Percentiles rank a stretch among this genome's conserved stretches.
Evolutionary conservation across 2,329 filamentous ascomycete genomes (phyloP).

Genomic region (Penicillium sp.): DNA sequence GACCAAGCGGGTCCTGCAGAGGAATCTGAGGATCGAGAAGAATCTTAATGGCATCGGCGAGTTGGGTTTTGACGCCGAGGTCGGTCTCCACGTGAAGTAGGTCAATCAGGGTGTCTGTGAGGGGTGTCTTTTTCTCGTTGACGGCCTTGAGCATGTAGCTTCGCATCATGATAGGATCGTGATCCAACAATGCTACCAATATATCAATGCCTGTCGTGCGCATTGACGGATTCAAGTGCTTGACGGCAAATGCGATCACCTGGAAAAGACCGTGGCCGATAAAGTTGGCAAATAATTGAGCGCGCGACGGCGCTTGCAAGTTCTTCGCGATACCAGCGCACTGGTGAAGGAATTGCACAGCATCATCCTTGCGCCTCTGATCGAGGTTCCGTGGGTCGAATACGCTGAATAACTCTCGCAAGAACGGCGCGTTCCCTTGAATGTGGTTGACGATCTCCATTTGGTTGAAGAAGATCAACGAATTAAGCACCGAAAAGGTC

Average conservation of each 20-base stretch:
- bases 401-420: slow-evolving; percentile 84
- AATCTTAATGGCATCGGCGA: slow-evolving; percentile 93
- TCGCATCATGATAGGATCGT: slow-evolving; percentile 92
- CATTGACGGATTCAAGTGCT: slow-evolving; percentile 79
- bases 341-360: slow-evolving; percentile 93
- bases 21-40: slow-evolving; percentile 74
- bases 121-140: slow-evolving; percentile 77
- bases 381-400: slow-evolving; percentile 68
- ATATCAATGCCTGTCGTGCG: slow-evolving; percentile 93
- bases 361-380: slow-evolving; percentile 80
- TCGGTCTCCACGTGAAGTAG: slow-evolving; percentile 88
- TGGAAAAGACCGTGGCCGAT: slow-evolving; percentile 81
- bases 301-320: slow-evolving; percentile 78
- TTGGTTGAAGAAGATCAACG: slow-evolving; percentile 98
- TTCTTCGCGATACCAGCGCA: slow-evolving; percentile 95
- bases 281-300: slow-evolving; percentile 85
- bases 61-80: slow-evolving; percentile 90
- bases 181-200: slow-evolving; percentile 89
- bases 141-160: slow-evolving; percentile 91
- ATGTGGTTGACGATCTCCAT: slow-evolving; percentile 96
- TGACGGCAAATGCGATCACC: slow-evolving; percentile 89
- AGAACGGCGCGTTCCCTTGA: slow-evolving; percentile 75
- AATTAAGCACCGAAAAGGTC: slow-evolving; percentile 96
- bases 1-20: slow-evolving; percentile 58
- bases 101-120: slow-evolving; percentile 92